phyloP scores from a whole-genome alignment of 768 basidiomycete species.

The Hemileccinum impolitum region DNA sequence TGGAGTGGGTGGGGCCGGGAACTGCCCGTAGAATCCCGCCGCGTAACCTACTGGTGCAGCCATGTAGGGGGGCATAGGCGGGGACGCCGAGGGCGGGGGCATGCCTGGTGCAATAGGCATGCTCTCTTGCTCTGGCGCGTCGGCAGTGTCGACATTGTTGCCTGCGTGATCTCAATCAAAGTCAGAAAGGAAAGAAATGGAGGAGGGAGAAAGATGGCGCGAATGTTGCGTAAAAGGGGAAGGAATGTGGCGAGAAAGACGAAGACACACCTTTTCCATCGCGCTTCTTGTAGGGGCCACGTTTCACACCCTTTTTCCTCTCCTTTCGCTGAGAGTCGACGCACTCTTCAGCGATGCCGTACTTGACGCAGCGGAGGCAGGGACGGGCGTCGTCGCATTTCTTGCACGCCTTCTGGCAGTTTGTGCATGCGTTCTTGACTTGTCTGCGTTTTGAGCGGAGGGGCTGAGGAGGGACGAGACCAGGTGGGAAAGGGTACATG shows the following conservation, averaged over 20 bases:
- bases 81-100: constrained; percentile 42
- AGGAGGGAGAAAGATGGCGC: neutral
- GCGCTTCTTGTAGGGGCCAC: constrained; percentile 94
- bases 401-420: constrained; percentile 89
- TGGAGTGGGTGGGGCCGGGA: constrained; percentile 43
- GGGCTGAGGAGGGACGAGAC: constrained; percentile 43
- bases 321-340: constrained; percentile 91
- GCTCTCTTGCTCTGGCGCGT: constrained; percentile 42
- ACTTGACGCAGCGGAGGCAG: constrained; percentile 90
- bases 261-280: constrained; percentile 75
- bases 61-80: constrained; percentile 50
- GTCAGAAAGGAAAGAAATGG: constrained; percentile 36
- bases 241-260: constrained; percentile 27
- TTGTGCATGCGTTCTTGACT: constrained; percentile 90
- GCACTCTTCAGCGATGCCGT: constrained; percentile 83
- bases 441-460: constrained; percentile 77
- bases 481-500: constrained; percentile 65
- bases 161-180: constrained; percentile 56
- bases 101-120: constrained; percentile 42
- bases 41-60: constrained; percentile 49
- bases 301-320: constrained; percentile 82
- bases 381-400: constrained; percentile 91
- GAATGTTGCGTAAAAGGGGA: constrained; percentile 17
- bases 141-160: constrained; percentile 46
- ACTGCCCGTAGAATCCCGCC: constrained; percentile 54